Conservation (phyloP, 2,329 filamentous ascomycete species). For the Ophiostoma sp. region DNA sequence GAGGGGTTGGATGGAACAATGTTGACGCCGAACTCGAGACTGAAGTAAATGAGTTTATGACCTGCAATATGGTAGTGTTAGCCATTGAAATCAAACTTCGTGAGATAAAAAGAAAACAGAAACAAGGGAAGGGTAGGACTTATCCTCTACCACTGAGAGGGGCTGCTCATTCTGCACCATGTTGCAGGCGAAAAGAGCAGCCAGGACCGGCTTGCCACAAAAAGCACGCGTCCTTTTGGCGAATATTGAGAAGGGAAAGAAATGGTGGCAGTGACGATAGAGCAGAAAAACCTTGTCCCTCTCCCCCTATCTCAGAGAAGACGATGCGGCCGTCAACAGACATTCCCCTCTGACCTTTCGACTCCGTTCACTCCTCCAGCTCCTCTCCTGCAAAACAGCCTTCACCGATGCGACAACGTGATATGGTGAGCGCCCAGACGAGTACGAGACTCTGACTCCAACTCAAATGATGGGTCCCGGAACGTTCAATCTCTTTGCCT, state of each 20-base stretch:
- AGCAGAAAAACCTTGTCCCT: background rate
- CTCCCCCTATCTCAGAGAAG: slow-evolving; percentile 7
- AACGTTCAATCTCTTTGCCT: slow-evolving; percentile 30
- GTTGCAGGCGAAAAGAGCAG: slow-evolving; percentile 49
- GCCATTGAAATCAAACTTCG: background rate
- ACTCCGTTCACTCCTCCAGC: background rate
- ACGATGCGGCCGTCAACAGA: slow-evolving; percentile 1
- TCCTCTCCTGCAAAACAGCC: background rate
- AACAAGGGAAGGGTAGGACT: slow-evolving; percentile 38
- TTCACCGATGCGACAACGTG: slow-evolving; percentile 26
- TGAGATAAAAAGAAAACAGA: background rate
- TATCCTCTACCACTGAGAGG: slow-evolving; percentile 52
- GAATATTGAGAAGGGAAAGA: slow-evolving; percentile 26
- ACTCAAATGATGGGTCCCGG: slow-evolving; percentile 83
- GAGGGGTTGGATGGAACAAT: too few species aligned
- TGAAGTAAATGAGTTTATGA: background rate
- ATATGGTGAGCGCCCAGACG: slow-evolving; percentile 58
- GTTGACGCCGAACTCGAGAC: background rate
- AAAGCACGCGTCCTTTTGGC: slow-evolving; percentile 42
- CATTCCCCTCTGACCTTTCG: background rate
- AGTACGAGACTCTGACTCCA: slow-evolving; percentile 93
- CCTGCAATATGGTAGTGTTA: background rate
- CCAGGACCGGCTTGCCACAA: slow-evolving; percentile 45
- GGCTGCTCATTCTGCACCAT: slow-evolving; percentile 50
- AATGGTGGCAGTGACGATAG: background rate